Base-by-base conservation (phyloP, 176 grass and related monocot genomes). In the Musa beccarii region DNA sequence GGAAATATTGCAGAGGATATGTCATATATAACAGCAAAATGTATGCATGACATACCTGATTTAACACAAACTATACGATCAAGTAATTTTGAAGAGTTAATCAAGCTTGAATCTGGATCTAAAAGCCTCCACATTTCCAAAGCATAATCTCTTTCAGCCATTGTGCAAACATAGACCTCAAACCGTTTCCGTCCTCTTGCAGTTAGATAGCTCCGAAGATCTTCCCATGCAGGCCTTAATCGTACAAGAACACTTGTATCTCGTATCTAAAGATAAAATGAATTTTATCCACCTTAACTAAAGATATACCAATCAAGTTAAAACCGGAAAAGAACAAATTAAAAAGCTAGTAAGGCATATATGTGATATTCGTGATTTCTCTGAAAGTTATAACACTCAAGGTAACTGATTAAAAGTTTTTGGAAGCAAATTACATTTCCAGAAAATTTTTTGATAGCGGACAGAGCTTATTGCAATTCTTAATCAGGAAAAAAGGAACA, bases 121-220 rank as follows among this genome's bases (percentile, higher is more conserved):
- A 99, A 88, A 43, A 99, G 81, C 71, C 95, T 88, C 95, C 95
- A 99, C 90, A 99, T 99, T 85, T 99, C 95, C 80, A 99, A 83
- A 74, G 95, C 95, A 11, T 99, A 99, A 75, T 99, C 95, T 91
- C 95, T 93, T 81, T 99, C 95, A 43, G 95, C 95, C 95, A 99
- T 94, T 49, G 95, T 99, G 80, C 95, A 99, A 73, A 94, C 95
- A 80, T 89, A 99, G 26, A 99, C 95, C 84, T 99, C 95, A 89
- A 99, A 99, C 53, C 95, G 84, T 71, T 94, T 99, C 72, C 95
- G 95, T 19, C 95, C 90, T 89, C 76, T 91, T 51, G 95, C 95
- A 80, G 84, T 99, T 85, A 99, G 76, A 66, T 99, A 99, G 74
- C 88, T 99, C 73, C 95, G 72, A 71, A 99, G 84, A 77, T 99